Conservation (phyloP, 208 protist genomes). For the Naegleria lovaniensis region DNA sequence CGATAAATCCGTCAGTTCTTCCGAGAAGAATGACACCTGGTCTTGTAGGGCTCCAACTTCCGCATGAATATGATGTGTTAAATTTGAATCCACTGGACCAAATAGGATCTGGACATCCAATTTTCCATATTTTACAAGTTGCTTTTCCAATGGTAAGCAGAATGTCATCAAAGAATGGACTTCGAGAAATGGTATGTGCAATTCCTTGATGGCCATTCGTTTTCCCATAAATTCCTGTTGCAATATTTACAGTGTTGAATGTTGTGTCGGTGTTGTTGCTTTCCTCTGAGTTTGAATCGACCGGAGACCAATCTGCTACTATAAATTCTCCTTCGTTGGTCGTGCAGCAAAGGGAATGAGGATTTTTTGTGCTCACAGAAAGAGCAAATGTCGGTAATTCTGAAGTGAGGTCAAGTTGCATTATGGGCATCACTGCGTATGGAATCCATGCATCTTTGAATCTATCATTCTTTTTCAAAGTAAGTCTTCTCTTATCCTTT, state of each 20-base stretch:
- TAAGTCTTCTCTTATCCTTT: slow-evolving; percentile 58
- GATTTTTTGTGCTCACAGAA: slow-evolving; percentile 36
- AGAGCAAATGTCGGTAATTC: not conserved
- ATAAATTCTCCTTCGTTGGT: slow-evolving; percentile 65
- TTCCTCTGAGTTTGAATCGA: slow-evolving; percentile 34
- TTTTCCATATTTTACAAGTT: slow-evolving; percentile 78
- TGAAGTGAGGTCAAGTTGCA: not conserved
- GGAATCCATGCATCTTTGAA: slow-evolving; percentile 17
- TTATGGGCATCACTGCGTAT: not conserved
- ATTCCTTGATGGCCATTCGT: slow-evolving; percentile 60
- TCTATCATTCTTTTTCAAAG: not conserved
- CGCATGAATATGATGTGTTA: slow-evolving; percentile 57
- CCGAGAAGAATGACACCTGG: slow-evolving; percentile 66
- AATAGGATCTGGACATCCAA: slow-evolving; percentile 59
- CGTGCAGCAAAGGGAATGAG: slow-evolving; percentile 57
- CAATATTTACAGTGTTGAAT: slow-evolving; percentile 53
- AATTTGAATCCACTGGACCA: slow-evolving; percentile 56
- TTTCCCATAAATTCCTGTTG: slow-evolving; percentile 54
- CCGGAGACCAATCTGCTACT: slow-evolving; percentile 55
- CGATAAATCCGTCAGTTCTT: slow-evolving; percentile 66
- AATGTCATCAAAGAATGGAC: slow-evolving; percentile 71
- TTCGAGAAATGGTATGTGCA: slow-evolving; percentile 64
- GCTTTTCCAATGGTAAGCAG: slow-evolving; percentile 73
- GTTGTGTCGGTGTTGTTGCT: not conserved
- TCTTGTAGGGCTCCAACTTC: slow-evolving; percentile 69